Percentiles rank a stretch among this genome's conserved stretches.
phyloP scores from a whole-genome alignment of 2,329 filamentous ascomycete genomes.

The Colletotrichum kahawae region DNA sequence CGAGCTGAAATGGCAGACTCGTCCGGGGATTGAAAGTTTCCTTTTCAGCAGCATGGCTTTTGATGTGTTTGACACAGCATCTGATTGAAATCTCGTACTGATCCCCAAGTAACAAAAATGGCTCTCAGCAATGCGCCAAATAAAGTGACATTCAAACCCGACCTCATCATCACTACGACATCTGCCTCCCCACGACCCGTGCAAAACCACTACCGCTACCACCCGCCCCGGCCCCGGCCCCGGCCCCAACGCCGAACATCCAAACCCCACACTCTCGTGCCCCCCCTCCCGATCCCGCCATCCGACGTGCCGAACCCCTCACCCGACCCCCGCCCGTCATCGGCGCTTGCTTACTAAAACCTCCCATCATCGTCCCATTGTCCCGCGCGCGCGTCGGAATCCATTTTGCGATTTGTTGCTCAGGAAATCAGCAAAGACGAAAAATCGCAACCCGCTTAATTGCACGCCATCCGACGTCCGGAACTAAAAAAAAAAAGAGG shows the following conservation, averaged over 20 bases:
- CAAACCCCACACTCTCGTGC: background rate
- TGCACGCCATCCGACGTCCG: background rate
- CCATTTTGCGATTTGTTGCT: background rate
- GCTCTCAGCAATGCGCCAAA: too few species aligned
- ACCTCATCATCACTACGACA: accelerated
- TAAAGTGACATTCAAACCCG: too few species aligned
- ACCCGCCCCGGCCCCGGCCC: background rate
- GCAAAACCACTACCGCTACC: background rate
- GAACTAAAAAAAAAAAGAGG: background rate
- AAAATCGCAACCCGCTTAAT: background rate
- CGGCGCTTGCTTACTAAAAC: background rate
- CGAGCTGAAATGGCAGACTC: accelerated
- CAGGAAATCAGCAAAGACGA: background rate
- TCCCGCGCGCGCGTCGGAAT: background rate
- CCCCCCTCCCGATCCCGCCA: background rate
- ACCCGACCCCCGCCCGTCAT: background rate
- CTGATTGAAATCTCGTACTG: too few species aligned
- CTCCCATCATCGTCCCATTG: background rate
- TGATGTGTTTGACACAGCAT: accelerated
- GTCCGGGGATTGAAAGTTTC: background rate
- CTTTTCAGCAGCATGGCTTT: accelerated
- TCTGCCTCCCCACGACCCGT: background rate
- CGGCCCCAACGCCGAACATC: background rate
- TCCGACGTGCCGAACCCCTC: background rate
- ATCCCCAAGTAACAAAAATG: too few species aligned